These are phyloP conservation scores for Rheum nobile DNA, from an alignment of 148 eudicot species.

Conservation along the genomic window DNA sequence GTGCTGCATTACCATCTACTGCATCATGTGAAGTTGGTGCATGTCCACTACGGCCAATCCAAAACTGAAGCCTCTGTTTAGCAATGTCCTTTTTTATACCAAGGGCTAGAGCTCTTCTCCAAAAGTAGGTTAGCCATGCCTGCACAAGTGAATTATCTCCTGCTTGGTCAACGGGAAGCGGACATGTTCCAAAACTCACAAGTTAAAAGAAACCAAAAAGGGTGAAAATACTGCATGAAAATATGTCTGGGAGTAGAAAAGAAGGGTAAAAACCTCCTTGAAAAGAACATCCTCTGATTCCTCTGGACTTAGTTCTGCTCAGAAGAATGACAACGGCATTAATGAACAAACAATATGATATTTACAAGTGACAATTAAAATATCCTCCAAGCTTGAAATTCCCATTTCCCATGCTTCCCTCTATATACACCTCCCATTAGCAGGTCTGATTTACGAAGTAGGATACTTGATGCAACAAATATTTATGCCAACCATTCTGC, in stretches of 20 bases:
- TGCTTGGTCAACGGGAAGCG: background rate
- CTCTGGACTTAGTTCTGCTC: conserved; percentile 71
- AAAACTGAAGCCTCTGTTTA: conserved; percentile 61
- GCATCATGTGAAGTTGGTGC: conserved; percentile 95
- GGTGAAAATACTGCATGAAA: background rate
- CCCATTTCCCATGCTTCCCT: background rate
- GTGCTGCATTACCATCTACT: conserved; percentile 49
- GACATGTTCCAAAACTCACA: background rate
- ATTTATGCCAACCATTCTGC: background rate
- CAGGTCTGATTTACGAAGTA: background rate
- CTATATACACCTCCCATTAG: background rate
- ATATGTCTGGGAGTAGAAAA: conserved; percentile 1
- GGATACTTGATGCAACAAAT: background rate
- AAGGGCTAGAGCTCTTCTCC: conserved; percentile 69
- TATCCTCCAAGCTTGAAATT: background rate
- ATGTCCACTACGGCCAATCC: conserved; percentile 69
- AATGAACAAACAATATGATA: background rate
- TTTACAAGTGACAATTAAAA: background rate
- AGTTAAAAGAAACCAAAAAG: background rate
- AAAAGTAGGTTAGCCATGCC: conserved; percentile 95
- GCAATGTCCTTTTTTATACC: conserved; percentile 73
- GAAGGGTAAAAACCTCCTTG: conserved; percentile 63
- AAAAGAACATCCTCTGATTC: conserved; percentile 97
- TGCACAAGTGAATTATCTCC: conserved; percentile 15
- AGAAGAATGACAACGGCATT: background rate